Base-by-base conservation (phyloP, 2,329 filamentous ascomycete genomes). In the Blastomyces parvus region DNA sequence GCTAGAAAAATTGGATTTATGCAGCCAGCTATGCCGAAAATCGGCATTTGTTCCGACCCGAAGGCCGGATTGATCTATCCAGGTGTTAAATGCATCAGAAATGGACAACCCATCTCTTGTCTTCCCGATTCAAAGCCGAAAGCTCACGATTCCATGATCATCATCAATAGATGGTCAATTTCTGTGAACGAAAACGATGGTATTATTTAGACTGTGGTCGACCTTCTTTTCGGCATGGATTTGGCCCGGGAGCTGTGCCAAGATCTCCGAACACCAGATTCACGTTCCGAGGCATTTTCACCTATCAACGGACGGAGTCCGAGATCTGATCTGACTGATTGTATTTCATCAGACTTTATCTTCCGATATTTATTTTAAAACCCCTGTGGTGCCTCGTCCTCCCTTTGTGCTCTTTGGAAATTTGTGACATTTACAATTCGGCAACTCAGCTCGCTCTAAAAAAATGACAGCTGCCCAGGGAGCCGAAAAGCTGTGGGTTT, bases 401-500 rank as follows among this genome's bases (percentile, higher is more conserved):
- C 9, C 9, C 9, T 30, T 25, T 3, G 9, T 25, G 8, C 13
- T 2, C n/a, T 30, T 53, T 33, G 50, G 50, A 14, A 33, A 14
- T 30, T 53, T 53, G 19, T 17, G 13, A 27, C 17, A 33, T 30
- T 8, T 17, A 13, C 50, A 53, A 17, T 33, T 33, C 27, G 7
- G 14, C 25, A 33, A 53, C 13, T 17, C 17, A 30, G 5, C 11
- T 33, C 17, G 33, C 5, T 33, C 17, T 33, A 7, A 1, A 11
- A 19, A 1, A 8, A 56, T 56, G 53, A 38, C 44, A 59, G 25
- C 52, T 17, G 19, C 27, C 25, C 36, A 42, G 17, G 14, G 48
- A 50, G 40, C 61, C 9, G 27, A 55, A 33, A 52, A 61, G 44
- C 64, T 67, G 38, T 67, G 66, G 66, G 48, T 67, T 42, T 64